phyloP scores from a whole-genome alignment of 768 basidiomycete genomes.

The Trametes coccinea region DNA sequence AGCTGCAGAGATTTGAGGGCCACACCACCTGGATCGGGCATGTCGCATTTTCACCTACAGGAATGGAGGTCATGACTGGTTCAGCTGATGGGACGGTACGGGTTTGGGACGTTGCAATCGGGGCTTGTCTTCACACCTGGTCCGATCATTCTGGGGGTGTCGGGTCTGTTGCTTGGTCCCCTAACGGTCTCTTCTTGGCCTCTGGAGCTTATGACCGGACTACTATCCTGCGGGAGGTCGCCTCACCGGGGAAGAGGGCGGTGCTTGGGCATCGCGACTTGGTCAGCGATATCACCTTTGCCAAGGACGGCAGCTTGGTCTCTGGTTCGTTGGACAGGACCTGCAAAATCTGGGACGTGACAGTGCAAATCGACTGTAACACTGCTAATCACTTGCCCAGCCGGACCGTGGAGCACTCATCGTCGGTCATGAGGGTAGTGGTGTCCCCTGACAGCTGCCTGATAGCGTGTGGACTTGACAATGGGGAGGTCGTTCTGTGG shows the following conservation, averaged over 20 bases:
- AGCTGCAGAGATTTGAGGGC: neutral
- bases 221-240: neutral
- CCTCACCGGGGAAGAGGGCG: neutral
- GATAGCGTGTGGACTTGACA: neutral
- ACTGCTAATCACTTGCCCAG: neutral
- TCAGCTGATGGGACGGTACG: neutral
- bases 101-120: neutral
- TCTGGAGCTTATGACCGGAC: neutral
- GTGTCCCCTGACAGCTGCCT: neutral
- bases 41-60: neutral
- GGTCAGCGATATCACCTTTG: neutral
- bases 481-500: neutral
- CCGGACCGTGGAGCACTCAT: neutral
- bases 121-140: neutral
- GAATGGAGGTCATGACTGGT: neutral
- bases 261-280: neutral
- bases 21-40: neutral
- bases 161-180: constrained; percentile 29
- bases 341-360: constrained; percentile 10
- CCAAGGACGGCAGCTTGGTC: neutral
- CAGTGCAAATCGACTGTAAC: neutral
- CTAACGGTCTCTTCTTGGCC: neutral
- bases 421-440: neutral
- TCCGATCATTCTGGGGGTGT: constrained; percentile 15
- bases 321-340: neutral